Evolutionary conservation across 257 asterid genomes (phyloP), one percentile per base, ranked within the genome.

Genomic region (Plantago elongata): DNA sequence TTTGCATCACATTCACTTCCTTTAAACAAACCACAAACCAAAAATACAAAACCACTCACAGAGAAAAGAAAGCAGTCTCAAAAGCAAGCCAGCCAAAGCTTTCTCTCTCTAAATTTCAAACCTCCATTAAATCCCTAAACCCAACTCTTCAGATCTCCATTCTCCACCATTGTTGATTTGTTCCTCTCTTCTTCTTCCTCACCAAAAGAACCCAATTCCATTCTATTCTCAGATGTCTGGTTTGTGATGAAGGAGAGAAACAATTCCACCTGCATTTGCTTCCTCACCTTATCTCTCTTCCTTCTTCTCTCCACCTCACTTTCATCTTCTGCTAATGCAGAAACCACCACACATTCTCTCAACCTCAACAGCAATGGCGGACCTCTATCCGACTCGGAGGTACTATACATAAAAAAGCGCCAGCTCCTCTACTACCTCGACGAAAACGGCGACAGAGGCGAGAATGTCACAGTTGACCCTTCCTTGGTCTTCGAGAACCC

Each of bases 351-450:
- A 44, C 69, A 58, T 34, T 48, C 58, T 13, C 49, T 62, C 40
- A 10, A 22, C 30, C 67, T 77, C 27, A 62, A 63, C 72, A 45
- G 67, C 27, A 72, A 76, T 79, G 96, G 88, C 4, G 95, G 92
- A 0, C 79, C 78, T 27, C 85, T 89, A 47, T 65, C 87, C 13
- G 89, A 80, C 11, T 67, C 84, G 0, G 82, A 89, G 63, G 86
- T 74, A 13, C 80, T 69, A 45, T 81, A 49, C 75, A 86, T 86
- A 66, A 72, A 66, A 63, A 84, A 68, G 51, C 56, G 97, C 60
- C 97, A 89, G 73, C 91, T 89, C 0, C 42, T 89, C 10, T 89
- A 81, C 80, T 86, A 89, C 81, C 44, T 82, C 47, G 97, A 89
- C 54, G 97, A 86, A 61, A 84, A 74, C 45, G 95, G 90, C 1